Evolutionary conservation across 148 eudicot species (phyloP).

Genomic region (Silene uniflora): DNA sequence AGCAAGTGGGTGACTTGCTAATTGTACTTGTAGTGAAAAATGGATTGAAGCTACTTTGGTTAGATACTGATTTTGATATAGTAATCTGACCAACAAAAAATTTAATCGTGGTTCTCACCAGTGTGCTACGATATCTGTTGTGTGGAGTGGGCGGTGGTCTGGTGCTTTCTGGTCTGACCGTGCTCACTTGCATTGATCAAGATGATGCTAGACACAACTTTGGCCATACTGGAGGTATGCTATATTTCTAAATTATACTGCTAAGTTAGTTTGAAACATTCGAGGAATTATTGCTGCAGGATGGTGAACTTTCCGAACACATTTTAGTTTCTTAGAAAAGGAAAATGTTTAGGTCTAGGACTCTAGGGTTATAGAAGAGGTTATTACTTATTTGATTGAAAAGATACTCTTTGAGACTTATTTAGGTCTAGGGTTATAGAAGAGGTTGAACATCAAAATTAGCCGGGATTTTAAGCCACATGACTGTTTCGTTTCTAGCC

Average conservation of each 20-base stretch:
- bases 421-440: neutral
- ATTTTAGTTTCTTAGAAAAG: neutral
- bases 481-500: neutral
- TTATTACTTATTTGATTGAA: neutral
- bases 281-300: neutral
- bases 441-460: neutral
- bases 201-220: slow-evolving; percentile 50
- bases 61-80: neutral
- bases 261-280: neutral
- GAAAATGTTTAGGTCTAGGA: neutral
- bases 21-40: neutral
- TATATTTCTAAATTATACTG: neutral
- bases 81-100: neutral
- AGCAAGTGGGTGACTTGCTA: neutral
- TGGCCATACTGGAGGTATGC: slow-evolving; percentile 61
- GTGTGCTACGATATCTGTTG: slow-evolving; percentile 36
- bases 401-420: neutral
- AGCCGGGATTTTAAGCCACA: neutral
- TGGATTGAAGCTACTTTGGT: neutral
- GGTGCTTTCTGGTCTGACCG: slow-evolving; percentile 45
- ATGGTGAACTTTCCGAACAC: neutral
- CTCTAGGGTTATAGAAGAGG: no score
- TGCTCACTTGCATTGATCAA: slow-evolving; percentile 55
- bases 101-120: slow-evolving; percentile 15
- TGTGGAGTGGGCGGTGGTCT: slow-evolving; percentile 46